A percentile compares a stretch with the other conserved stretches of the same genome.
Conservation (phyloP, 306 rosid species). For the Phaseolus lunatus region DNA sequence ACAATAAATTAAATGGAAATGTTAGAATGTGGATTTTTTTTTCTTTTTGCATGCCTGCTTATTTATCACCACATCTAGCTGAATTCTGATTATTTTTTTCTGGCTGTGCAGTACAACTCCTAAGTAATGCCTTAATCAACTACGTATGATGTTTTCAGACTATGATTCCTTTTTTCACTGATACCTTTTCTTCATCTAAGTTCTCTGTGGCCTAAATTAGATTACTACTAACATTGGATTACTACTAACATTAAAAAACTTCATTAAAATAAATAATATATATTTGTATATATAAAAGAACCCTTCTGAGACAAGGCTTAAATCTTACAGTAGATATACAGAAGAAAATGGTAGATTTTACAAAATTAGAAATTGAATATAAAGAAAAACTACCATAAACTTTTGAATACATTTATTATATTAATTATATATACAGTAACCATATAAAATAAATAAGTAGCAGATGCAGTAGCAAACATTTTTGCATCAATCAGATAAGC, state of each 20-base stretch:
- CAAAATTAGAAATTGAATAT: conserved; percentile 11
- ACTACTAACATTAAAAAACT: background rate
- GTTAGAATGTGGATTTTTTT: background rate
- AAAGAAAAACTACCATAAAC: background rate
- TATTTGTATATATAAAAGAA: background rate
- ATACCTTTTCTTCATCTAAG: background rate
- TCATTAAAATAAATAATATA: background rate
- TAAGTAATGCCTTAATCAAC: background rate
- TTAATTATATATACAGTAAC: conserved; percentile 10
- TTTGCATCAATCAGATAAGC: background rate
- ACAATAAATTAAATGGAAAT: conserved; percentile 19
- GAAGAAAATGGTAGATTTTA: background rate
- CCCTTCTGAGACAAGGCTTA: background rate
- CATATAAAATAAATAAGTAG: background rate
- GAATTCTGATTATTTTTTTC: background rate
- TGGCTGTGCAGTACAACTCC: background rate
- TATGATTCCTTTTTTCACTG: background rate
- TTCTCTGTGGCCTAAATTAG: background rate
- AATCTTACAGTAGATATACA: conserved; percentile 8
- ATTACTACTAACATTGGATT: background rate
- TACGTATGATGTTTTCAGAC: background rate
- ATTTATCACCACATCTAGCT: background rate
- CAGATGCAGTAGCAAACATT: conserved; percentile 12
- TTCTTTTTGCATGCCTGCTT: background rate
- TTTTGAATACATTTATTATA: conserved; percentile 29